Evolutionary conservation across 2,329 filamentous ascomycete genomes (phyloP).

Genomic region (Penicillium brasilianum): DNA sequence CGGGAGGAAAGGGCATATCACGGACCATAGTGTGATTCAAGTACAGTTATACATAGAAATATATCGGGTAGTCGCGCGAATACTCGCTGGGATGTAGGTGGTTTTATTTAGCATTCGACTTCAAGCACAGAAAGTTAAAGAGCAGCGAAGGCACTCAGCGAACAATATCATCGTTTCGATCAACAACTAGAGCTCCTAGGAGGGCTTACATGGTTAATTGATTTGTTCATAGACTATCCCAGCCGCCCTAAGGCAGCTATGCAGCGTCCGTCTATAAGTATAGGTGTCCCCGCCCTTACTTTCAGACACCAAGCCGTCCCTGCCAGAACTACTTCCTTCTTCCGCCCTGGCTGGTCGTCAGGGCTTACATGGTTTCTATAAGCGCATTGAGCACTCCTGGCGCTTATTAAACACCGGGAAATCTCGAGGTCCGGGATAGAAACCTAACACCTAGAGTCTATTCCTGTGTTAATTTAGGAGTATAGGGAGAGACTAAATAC

Average conservation of each 20-base stretch:
- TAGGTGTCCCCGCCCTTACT: slow-evolving; percentile 12
- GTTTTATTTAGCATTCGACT: not conserved
- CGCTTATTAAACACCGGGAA: too few relatives aligned
- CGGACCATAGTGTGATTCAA: not conserved
- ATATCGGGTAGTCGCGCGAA: not conserved
- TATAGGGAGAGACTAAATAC: too few relatives aligned
- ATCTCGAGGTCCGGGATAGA: too few relatives aligned
- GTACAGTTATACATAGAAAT: not conserved
- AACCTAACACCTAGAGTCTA: too few relatives aligned
- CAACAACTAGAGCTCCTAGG: not conserved
- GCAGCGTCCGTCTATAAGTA: slow-evolving; percentile 17
- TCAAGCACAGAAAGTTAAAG: not conserved
- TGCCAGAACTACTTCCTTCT: not conserved
- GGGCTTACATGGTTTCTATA: too few relatives aligned
- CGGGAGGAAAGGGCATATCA: not conserved
- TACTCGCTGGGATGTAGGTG: not conserved
- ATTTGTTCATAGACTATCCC: slow-evolving; percentile 18
- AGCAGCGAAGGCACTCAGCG: not conserved
- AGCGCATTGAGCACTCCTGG: too few relatives aligned
- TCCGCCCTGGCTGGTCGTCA: too few relatives aligned
- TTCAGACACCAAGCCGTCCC: slow-evolving; percentile 12
- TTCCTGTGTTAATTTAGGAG: too few relatives aligned
- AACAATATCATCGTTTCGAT: not conserved
- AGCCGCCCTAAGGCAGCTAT: slow-evolving; percentile 13
- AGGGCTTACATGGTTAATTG: not conserved